Conservation (phyloP, 768 basidiomycete genomes). For the Tylopilus subfusipes region DNA sequence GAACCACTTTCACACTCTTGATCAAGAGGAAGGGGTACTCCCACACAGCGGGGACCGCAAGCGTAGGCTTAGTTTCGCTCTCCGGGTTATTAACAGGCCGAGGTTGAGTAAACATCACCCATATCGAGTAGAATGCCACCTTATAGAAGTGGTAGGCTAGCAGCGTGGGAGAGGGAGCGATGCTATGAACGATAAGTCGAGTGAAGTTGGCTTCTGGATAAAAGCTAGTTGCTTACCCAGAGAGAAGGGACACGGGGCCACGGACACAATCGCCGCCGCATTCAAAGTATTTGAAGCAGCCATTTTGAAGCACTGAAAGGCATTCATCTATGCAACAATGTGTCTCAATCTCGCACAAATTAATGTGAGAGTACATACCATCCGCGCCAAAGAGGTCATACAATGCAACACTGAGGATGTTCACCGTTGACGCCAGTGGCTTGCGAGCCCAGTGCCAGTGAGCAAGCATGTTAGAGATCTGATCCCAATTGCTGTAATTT, state of each 20-base stretch:
- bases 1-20: slow-evolving; percentile 65
- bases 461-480: slow-evolving; percentile 50
- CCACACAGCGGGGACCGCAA: slow-evolving; percentile 43
- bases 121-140: slow-evolving; percentile 94
- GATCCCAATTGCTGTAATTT: slow-evolving; percentile 46
- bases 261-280: slow-evolving; percentile 83
- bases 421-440: slow-evolving; percentile 78
- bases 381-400: slow-evolving; percentile 95
- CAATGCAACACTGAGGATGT: slow-evolving; percentile 88
- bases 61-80: slow-evolving; percentile 35
- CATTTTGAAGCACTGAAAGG: slow-evolving; percentile 63
- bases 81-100: slow-evolving; percentile 19
- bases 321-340: slow-evolving; percentile 48
- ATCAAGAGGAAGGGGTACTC: slow-evolving; percentile 68
- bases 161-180: slow-evolving; percentile 73
- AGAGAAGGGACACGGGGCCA: slow-evolving; percentile 86
- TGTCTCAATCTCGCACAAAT: neutral
- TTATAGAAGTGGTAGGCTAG: slow-evolving; percentile 91
- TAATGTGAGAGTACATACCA: slow-evolving; percentile 48
- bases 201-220: neutral
- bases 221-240: slow-evolving; percentile 56
- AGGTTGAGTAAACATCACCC: slow-evolving; percentile 76
- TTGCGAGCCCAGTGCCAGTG: slow-evolving; percentile 89
- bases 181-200: slow-evolving; percentile 39
- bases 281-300: slow-evolving; percentile 98